phyloP scores from a whole-genome alignment of 768 basidiomycete species.

The Crepidotus variabilis region DNA sequence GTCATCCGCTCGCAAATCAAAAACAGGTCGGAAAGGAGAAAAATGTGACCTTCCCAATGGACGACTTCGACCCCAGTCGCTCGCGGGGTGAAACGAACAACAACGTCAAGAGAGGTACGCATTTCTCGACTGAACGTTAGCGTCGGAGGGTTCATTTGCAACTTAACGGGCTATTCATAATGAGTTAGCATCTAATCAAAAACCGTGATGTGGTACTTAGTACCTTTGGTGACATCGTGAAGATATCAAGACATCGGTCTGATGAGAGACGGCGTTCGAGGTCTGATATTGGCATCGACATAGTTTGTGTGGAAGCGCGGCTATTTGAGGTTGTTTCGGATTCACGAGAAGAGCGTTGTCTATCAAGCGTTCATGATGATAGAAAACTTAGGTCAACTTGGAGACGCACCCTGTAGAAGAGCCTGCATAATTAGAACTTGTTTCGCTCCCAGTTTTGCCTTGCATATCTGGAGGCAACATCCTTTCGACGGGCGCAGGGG shows the following conservation, averaged over 20 bases:
- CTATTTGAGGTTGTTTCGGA: slow-evolving; percentile 52
- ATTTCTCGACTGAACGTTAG: slow-evolving; percentile 78
- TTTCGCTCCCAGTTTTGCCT: slow-evolving; percentile 37
- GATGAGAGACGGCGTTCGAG: slow-evolving; percentile 80
- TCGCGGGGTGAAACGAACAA: slow-evolving; percentile 73
- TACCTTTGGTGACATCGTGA: slow-evolving; percentile 93
- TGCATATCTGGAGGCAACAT: slow-evolving; percentile 23
- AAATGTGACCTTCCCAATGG: slow-evolving; percentile 78
- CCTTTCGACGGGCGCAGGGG: slow-evolving; percentile 16
- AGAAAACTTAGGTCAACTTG: background rate
- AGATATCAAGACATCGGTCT: slow-evolving; percentile 83
- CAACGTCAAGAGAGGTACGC: slow-evolving; percentile 66
- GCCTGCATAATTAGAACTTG: slow-evolving; percentile 48
- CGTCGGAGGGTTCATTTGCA: slow-evolving; percentile 83
- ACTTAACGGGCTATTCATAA: slow-evolving; percentile 64
- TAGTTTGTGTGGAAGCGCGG: slow-evolving; percentile 45
- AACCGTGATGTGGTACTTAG: background rate
- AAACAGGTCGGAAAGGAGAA: slow-evolving; percentile 90
- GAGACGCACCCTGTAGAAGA: slow-evolving; percentile 52
- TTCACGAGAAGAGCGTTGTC: slow-evolving; percentile 59
- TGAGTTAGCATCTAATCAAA: background rate
- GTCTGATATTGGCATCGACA: slow-evolving; percentile 62
- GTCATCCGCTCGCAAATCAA: slow-evolving; percentile 85
- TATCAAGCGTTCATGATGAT: slow-evolving; percentile 19
- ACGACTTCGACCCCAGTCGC: slow-evolving; percentile 71